These are phyloP conservation scores for Lepidium aucheri DNA, from an alignment of 345 rosid species.

Conservation along the genomic window DNA sequence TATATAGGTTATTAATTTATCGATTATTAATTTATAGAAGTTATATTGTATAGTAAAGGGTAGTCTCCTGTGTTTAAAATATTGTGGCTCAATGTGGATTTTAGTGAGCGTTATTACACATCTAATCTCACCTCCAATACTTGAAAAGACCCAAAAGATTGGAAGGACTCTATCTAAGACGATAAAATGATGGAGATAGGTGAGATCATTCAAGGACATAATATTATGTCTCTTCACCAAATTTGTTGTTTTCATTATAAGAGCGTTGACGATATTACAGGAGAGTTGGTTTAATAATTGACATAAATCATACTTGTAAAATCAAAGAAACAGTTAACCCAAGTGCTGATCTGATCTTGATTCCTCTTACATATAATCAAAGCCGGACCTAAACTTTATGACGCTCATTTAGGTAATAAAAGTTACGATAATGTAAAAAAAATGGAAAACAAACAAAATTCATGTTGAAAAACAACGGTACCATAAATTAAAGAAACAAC, in stretches of 20 bases:
- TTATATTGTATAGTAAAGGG: background rate
- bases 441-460: too few species aligned
- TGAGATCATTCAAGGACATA: background rate
- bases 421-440: too few species aligned
- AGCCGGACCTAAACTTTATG: too few species aligned
- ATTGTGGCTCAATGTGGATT: background rate
- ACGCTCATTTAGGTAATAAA: too few species aligned
- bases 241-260: background rate
- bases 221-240: constrained; percentile 22
- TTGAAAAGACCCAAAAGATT: constrained; percentile 7
- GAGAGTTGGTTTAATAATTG: constrained; percentile 10
- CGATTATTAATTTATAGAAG: too few species aligned
- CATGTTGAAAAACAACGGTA: too few species aligned
- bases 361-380: too few species aligned
- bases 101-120: constrained; percentile 1
- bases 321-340: background rate
- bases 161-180: background rate
- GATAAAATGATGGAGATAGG: constrained; percentile 2
- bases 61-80: background rate
- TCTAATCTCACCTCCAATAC: background rate
- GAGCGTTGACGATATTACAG: constrained; percentile 23
- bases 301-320: background rate
- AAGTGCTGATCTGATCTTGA: background rate
- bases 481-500: too few species aligned
- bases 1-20: too few species aligned